phyloP scores from a whole-genome alignment of 805 yeast species.

The Nakazawaea ishiwadae region DNA sequence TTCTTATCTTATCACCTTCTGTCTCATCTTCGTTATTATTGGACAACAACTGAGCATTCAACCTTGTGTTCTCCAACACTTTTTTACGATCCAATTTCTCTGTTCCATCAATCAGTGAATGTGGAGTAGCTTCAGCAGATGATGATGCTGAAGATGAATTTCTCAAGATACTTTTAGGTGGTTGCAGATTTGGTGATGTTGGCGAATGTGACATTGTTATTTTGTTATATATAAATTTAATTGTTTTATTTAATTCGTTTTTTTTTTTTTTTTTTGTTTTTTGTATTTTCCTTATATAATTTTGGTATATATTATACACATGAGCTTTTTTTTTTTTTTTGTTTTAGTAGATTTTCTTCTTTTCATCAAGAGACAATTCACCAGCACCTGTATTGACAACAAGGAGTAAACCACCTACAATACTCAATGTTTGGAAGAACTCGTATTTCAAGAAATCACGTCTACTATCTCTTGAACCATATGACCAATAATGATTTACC shows the following conservation, averaged over 20 bases:
- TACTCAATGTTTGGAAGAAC: conserved; percentile 89
- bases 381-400: conserved; percentile 98
- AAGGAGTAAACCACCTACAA: conserved; percentile 88
- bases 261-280: not conserved
- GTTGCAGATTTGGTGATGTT: conserved; percentile 10
- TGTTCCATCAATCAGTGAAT: conserved; percentile 15
- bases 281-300: too few species aligned
- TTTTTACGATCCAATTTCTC: conserved; percentile 46
- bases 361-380: conserved; percentile 86
- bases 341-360: conserved; percentile 78
- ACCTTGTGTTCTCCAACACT: conserved; percentile 73
- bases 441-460: conserved; percentile 90
- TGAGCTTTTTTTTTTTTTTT: too few species aligned
- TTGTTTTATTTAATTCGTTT: not conserved
- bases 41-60: conserved; percentile 54
- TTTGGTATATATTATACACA: too few species aligned
- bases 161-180: conserved; percentile 29
- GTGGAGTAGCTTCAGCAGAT: too few species aligned
- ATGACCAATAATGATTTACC: conserved; percentile 87
- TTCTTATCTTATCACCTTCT: conserved; percentile 43
- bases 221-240: not conserved
- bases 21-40: conserved; percentile 19
- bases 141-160: conserved; percentile 23
- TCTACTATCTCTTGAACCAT: conserved; percentile 62
- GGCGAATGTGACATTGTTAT: conserved; percentile 10